Conservation (phyloP, 805 yeast species). For the Jamesozyma jinghongensis region DNA sequence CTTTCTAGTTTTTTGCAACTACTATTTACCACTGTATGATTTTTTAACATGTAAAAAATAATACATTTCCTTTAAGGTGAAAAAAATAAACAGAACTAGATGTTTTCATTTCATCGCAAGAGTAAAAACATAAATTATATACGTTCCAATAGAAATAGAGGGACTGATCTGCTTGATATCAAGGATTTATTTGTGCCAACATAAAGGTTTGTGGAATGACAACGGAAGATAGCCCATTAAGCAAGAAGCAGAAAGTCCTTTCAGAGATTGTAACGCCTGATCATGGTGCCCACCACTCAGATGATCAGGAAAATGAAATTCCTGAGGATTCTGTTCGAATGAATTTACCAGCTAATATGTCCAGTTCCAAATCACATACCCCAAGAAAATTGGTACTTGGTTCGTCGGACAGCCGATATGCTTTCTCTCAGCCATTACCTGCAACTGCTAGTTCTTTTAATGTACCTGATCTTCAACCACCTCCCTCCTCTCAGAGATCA, state of each 20-base stretch:
- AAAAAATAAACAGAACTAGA: no score
- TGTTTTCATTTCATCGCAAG: no score
- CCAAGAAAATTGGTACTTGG: slow-evolving; percentile 25
- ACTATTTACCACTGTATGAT: no score
- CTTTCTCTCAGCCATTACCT: slow-evolving; percentile 19
- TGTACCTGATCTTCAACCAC: slow-evolving; percentile 27
- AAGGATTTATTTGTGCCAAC: no score
- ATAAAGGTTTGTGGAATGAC: neutral
- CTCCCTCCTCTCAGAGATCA: slow-evolving; percentile 27
- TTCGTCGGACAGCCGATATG: slow-evolving; percentile 16
- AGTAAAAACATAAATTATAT: no score
- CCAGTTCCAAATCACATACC: slow-evolving; percentile 8
- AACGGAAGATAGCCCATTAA: slow-evolving; percentile 14
- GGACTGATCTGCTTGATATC: no score
- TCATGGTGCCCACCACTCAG: neutral
- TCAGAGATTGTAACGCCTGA: slow-evolving; percentile 1
- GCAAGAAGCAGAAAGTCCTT: slow-evolving; percentile 14
- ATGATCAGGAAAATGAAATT: neutral
- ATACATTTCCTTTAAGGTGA: no score
- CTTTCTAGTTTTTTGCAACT: no score
- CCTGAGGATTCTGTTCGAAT: neutral
- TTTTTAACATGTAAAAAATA: no score
- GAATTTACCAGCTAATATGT: neutral
- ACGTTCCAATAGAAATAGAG: no score
- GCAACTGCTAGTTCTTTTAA: slow-evolving; percentile 14